phyloP scores from a whole-genome alignment of 257 asterid genomes.

The Solanum chiquidenum region DNA sequence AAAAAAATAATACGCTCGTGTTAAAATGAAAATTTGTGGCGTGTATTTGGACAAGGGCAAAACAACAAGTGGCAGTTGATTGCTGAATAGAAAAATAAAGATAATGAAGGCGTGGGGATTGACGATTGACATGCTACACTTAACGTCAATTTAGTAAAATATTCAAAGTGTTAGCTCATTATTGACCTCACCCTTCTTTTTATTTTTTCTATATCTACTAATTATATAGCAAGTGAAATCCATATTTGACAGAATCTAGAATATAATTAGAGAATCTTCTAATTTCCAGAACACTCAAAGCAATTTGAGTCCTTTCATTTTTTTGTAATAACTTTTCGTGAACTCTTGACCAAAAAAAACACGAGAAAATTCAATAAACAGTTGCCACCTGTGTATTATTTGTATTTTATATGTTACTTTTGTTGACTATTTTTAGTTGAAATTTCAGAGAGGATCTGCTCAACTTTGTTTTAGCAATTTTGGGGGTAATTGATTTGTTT shows the following conservation, averaged over 20 bases:
- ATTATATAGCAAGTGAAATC: neutral
- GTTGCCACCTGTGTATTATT: neutral
- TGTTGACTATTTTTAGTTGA: neutral
- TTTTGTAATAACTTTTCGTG: neutral
- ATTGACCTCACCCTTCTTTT: neutral
- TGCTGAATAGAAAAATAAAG: neutral
- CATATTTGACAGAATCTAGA: neutral
- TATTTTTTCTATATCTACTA: neutral
- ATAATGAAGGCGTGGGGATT: neutral
- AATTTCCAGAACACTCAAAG: neutral
- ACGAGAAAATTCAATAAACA: neutral
- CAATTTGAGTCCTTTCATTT: neutral
- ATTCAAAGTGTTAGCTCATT: neutral
- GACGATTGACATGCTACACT: neutral
- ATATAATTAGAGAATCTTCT: neutral
- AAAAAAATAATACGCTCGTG: neutral
- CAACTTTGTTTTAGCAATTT: neutral
- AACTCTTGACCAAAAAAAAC: neutral
- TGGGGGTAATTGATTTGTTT: neutral
- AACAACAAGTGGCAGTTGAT: neutral
- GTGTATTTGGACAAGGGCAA: neutral
- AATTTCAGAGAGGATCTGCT: neutral
- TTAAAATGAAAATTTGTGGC: neutral
- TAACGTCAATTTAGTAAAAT: neutral
- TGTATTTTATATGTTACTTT: neutral